Evolutionary conservation across 495 filamentous ascomycete genomes (phyloP), one percentile per base, ranked within the genome.

Genomic region (Tuber umbilicatum): DNA sequence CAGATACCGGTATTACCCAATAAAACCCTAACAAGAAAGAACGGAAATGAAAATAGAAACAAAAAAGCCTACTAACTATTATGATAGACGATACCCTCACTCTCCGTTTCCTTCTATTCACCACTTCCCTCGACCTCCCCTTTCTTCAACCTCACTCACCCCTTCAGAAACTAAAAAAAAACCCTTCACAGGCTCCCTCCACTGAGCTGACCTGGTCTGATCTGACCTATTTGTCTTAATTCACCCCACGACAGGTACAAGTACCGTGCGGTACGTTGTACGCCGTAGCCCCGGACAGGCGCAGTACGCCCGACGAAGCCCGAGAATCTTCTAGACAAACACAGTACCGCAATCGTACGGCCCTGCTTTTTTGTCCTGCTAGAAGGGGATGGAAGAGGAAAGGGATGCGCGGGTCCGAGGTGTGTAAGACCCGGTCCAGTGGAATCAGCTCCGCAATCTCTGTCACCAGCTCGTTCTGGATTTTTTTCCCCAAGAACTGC

Each of bases 11-110:
- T 40, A 40, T 27, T n/a, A 27, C 47, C 47, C 47, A 55, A 55
- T 55, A 55, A 27, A 27, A 31, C 10, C 55, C 55, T 64, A 31
- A 31, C 27, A 12, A 64, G 23, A 31, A 43, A 43, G 1, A 16
- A 12, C 7, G 14, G 31, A 21, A 31, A 64, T 2, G 17, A 31
- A 16, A 64, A 64, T 31, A 14, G 17, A 12, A 64, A 64, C 7
- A 64, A 64, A 64, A 64, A 31, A 16, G 55, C n/a, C n/a, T 64
- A 64, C 55, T 64, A 64, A 64, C 55, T 64, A 64, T 64, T 64
- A 64, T 64, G 55, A 64, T 64, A 16, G 55, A 31, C n/a, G 12
- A 31, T 64, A 31, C 10, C n/a, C 12, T 5, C 27, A n/a, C 55
- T 27, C 55, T 64, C 27, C 12, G 55, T 17, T 64, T 31, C 55